Evolutionary conservation across 1,139 yeast species (phyloP).

Genomic region (Blastobotrys capitulatus): DNA sequence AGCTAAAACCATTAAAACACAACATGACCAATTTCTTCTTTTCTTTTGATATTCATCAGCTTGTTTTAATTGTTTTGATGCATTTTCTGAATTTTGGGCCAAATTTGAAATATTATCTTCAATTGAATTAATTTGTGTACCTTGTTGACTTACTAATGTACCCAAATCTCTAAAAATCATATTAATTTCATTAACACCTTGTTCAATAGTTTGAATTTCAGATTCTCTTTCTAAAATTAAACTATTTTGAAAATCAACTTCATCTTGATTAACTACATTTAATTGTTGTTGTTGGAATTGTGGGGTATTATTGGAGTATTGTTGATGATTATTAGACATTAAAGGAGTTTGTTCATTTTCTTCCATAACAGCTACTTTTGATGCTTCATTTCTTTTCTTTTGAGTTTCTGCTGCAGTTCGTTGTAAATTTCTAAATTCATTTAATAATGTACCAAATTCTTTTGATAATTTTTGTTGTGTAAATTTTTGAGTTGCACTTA

Average conservation of each 20-base stretch:
- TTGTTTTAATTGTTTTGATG: constrained; percentile 59
- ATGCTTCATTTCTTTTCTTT: constrained; percentile 19
- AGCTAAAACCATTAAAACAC: constrained; percentile 46
- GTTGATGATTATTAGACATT: constrained; percentile 28
- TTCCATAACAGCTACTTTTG: constrained; percentile 22
- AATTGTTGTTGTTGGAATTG: constrained; percentile 36
- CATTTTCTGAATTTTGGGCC: constrained; percentile 64
- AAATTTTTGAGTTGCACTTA: constrained; percentile 27
- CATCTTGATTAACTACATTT: constrained; percentile 49
- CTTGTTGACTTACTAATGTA: constrained; percentile 73
- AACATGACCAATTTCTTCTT: constrained; percentile 70
- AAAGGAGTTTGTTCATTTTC: constrained; percentile 30
- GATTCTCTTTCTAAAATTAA: constrained; percentile 67
- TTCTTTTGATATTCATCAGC: constrained; percentile 72
- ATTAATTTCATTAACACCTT: constrained; percentile 78
- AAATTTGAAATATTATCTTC: constrained; percentile 70
- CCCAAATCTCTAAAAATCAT: constrained; percentile 79
- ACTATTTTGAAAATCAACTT: constrained; percentile 65
- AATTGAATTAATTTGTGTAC: constrained; percentile 73
- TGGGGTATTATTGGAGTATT: constrained; percentile 31
- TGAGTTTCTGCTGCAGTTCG: constrained; percentile 24
- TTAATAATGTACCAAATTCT: constrained; percentile 40
- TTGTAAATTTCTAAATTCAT: constrained; percentile 37
- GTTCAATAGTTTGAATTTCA: constrained; percentile 66
- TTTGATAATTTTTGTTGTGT: constrained; percentile 39